These are phyloP conservation scores for Botrytis cinerea DNA, from an alignment of 2,329 filamentous ascomycete species.

Conservation along the genomic window DNA sequence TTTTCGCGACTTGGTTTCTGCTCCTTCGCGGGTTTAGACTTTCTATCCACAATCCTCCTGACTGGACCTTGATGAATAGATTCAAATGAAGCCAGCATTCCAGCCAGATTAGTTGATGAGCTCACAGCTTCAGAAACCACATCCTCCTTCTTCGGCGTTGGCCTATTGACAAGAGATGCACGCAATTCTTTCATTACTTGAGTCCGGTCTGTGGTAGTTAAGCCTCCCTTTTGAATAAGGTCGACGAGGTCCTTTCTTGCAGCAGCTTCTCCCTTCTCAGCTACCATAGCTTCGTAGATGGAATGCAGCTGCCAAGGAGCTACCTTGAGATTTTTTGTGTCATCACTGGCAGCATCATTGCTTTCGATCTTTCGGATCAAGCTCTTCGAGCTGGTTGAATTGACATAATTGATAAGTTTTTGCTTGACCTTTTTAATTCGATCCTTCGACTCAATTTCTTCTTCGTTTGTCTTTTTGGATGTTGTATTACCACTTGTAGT, in stretches of 20 bases:
- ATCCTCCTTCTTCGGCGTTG: background rate
- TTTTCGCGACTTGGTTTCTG: background rate
- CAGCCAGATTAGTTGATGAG: conserved; percentile 7
- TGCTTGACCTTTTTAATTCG: conserved; percentile 20
- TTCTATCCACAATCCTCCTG: background rate
- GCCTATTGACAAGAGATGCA: conserved; percentile 17
- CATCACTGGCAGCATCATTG: background rate
- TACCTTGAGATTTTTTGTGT: background rate
- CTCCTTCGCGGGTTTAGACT: background rate
- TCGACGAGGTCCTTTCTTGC: conserved; percentile 20
- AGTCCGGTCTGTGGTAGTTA: conserved; percentile 22
- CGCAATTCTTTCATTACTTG: conserved; percentile 22
- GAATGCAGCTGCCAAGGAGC: conserved; percentile 20
- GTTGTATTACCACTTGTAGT: no score
- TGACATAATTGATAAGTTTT: conserved; percentile 16
- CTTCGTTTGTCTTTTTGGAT: background rate
- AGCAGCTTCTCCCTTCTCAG: conserved; percentile 14
- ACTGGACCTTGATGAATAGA: conserved; percentile 10
- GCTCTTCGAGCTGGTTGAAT: background rate
- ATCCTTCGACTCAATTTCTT: conserved; percentile 10
- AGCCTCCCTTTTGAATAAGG: conserved; percentile 22
- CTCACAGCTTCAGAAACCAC: background rate
- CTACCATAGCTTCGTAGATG: conserved; percentile 20
- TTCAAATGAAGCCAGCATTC: conserved; percentile 20
- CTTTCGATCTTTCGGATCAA: background rate